phyloP scores from a whole-genome alignment of 1,139 yeast genomes.

The Sugiyamaella sp. region DNA sequence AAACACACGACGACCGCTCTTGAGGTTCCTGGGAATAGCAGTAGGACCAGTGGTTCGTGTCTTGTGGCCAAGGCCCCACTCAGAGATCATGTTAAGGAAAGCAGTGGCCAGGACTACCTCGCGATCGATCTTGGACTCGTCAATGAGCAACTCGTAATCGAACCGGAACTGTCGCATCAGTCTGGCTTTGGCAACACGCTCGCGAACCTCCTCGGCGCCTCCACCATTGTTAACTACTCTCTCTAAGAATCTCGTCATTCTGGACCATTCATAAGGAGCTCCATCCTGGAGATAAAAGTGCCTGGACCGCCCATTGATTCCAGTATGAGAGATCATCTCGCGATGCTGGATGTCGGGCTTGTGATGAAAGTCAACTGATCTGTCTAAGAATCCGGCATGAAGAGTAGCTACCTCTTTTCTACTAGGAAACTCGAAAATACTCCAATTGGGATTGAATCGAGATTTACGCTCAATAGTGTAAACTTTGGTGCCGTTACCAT shows the following conservation, averaged over 20 bases:
- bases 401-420: slow-evolving; percentile 56
- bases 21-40: slow-evolving; percentile 29
- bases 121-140: slow-evolving; percentile 50
- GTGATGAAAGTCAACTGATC: slow-evolving; percentile 55
- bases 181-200: slow-evolving; percentile 57
- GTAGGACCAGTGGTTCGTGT: slow-evolving; percentile 62
- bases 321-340: slow-evolving; percentile 33
- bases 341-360: slow-evolving; percentile 53
- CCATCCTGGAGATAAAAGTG: slow-evolving; percentile 56
- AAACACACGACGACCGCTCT: slow-evolving; percentile 13
- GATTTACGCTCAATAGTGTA: slow-evolving; percentile 57
- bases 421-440: slow-evolving; percentile 50
- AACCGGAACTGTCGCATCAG: slow-evolving; percentile 61
- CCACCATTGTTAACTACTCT: slow-evolving; percentile 57
- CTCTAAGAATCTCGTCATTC: slow-evolving; percentile 55
- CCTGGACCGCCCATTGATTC: slow-evolving; percentile 41
- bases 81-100: slow-evolving; percentile 62
- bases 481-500: slow-evolving; percentile 48
- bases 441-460: slow-evolving; percentile 57
- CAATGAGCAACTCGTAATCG: slow-evolving; percentile 61
- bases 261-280: slow-evolving; percentile 57
- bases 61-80: slow-evolving; percentile 61
- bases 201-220: slow-evolving; percentile 56
- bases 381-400: slow-evolving; percentile 51
- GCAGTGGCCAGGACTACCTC: slow-evolving; percentile 60